Evolutionary conservation across 2,329 filamentous ascomycete species (phyloP).

Genomic region (Phialophora chinensis): DNA sequence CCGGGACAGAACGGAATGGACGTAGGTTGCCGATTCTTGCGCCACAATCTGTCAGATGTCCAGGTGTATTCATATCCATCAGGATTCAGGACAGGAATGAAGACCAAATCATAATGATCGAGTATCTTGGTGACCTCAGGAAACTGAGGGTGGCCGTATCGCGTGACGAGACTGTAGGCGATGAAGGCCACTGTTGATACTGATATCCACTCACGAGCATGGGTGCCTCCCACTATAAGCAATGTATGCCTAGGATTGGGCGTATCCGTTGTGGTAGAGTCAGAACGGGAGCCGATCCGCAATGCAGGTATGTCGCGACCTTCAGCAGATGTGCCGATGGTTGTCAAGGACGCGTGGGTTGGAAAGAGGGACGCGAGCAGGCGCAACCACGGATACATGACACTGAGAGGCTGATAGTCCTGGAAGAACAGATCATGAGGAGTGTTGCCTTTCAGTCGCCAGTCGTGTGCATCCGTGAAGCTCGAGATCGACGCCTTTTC

Average conservation of each 20-base stretch:
- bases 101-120: slow-evolving; percentile 82
- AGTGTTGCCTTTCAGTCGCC: slow-evolving; percentile 41
- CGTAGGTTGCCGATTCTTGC: slow-evolving; percentile 89
- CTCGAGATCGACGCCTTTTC: slow-evolving; percentile 14
- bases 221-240: slow-evolving; percentile 81
- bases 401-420: slow-evolving; percentile 86
- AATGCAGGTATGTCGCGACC: slow-evolving; percentile 84
- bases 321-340: slow-evolving; percentile 84
- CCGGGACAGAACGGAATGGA: slow-evolving; percentile 82
- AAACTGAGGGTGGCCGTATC: slow-evolving; percentile 71
- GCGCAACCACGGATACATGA: slow-evolving; percentile 89
- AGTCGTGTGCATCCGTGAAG: slow-evolving; percentile 46
- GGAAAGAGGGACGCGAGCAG: slow-evolving; percentile 90
- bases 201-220: slow-evolving; percentile 96
- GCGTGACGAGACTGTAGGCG: slow-evolving; percentile 84
- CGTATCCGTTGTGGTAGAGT: slow-evolving; percentile 50
- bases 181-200: slow-evolving; percentile 89
- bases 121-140: slow-evolving; percentile 75
- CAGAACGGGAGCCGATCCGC: slow-evolving; percentile 67
- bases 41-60: slow-evolving; percentile 90
- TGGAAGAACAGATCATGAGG: slow-evolving; percentile 78
- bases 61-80: slow-evolving; percentile 95
- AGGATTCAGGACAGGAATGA: slow-evolving; percentile 87
- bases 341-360: slow-evolving; percentile 73
- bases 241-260: slow-evolving; percentile 69